A percentile compares a stretch with the other conserved stretches of the same genome.
These are phyloP conservation scores for Yamadazyma conglobata DNA, from an alignment of 1,139 yeast genomes.

Conservation along the genomic window DNA sequence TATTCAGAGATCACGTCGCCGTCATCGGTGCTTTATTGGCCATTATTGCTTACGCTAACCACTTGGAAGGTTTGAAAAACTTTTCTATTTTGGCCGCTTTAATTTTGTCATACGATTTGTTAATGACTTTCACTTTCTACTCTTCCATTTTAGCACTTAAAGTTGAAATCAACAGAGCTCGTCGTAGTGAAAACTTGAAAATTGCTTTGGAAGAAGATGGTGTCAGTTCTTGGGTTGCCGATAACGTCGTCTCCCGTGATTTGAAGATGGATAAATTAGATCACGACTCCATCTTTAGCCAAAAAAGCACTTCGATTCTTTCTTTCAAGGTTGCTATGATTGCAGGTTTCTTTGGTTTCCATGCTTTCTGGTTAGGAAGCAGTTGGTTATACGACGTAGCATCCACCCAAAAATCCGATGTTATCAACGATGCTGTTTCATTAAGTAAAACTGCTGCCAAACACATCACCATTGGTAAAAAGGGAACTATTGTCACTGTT, in stretches of 20 bases:
- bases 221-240: slow-evolving; percentile 65
- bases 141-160: slow-evolving; percentile 84
- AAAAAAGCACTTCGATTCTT: slow-evolving; percentile 41
- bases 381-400: slow-evolving; percentile 61
- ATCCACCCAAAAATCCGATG: slow-evolving; percentile 13
- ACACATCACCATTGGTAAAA: slow-evolving; percentile 38
- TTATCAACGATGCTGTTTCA: slow-evolving; percentile 8
- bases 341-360: slow-evolving; percentile 66
- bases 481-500: slow-evolving; percentile 63
- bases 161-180: slow-evolving; percentile 85
- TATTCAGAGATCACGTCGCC: slow-evolving; percentile 76
- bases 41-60: slow-evolving; percentile 66
- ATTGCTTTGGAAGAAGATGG: slow-evolving; percentile 94
- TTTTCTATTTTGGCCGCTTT: slow-evolving; percentile 78
- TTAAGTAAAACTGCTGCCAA: slow-evolving; percentile 41
- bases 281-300: slow-evolving; percentile 23
- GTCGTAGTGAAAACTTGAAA: slow-evolving; percentile 76
- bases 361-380: slow-evolving; percentile 71
- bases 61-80: slow-evolving; percentile 72
- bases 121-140: slow-evolving; percentile 78
- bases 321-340: slow-evolving; percentile 66
- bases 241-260: slow-evolving; percentile 55
- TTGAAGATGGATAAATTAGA: slow-evolving; percentile 47
- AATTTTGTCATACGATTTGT: slow-evolving; percentile 68
- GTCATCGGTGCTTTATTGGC: slow-evolving; percentile 71